Evolutionary conservation across 805 yeast genomes (phyloP).

Genomic region (Yamadazyma akitaensis): DNA sequence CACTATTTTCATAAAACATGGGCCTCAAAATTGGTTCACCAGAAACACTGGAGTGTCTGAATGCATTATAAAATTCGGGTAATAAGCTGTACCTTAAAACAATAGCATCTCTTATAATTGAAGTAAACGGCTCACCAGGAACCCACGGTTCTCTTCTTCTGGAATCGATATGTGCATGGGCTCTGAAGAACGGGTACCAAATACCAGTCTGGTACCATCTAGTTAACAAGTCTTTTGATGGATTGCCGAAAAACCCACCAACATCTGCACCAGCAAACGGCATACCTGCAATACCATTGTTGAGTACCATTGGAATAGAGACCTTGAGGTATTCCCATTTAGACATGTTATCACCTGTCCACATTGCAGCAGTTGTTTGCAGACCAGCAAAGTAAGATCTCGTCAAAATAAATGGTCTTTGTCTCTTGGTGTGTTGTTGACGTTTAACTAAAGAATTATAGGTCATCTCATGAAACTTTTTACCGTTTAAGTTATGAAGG

Average conservation of each 20-base stretch:
- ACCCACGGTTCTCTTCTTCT: slow-evolving; percentile 92
- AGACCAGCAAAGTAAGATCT: slow-evolving; percentile 89
- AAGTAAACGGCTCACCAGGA: slow-evolving; percentile 68
- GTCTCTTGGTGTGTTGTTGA: slow-evolving; percentile 36
- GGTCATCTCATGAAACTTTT: slow-evolving; percentile 78
- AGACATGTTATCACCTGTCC: slow-evolving; percentile 98
- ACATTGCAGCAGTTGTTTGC: slow-evolving; percentile 86
- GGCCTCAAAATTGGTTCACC: slow-evolving; percentile 77
- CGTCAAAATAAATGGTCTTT: slow-evolving; percentile 84
- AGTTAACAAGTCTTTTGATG: slow-evolving; percentile 70
- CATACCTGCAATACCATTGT: slow-evolving; percentile 77
- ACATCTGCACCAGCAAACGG: slow-evolving; percentile 96
- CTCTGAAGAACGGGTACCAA: slow-evolving; percentile 96
- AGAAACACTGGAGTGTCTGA: slow-evolving; percentile 54
- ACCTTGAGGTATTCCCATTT: slow-evolving; percentile 82
- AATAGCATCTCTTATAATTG: slow-evolving; percentile 66
- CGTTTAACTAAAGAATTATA: slow-evolving; percentile 60
- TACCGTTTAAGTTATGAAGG: slow-evolving; percentile 81
- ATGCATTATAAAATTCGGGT: slow-evolving; percentile 78
- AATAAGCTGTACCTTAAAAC: slow-evolving; percentile 69
- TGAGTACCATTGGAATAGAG: slow-evolving; percentile 85
- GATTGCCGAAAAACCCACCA: slow-evolving; percentile 95
- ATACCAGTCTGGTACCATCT: slow-evolving; percentile 97
- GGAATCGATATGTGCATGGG: slow-evolving; percentile 94
- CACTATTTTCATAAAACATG: slow-evolving; percentile 54